Conservation (phyloP, 2,329 filamentous ascomycete genomes). For the Penicillium sp. region DNA sequence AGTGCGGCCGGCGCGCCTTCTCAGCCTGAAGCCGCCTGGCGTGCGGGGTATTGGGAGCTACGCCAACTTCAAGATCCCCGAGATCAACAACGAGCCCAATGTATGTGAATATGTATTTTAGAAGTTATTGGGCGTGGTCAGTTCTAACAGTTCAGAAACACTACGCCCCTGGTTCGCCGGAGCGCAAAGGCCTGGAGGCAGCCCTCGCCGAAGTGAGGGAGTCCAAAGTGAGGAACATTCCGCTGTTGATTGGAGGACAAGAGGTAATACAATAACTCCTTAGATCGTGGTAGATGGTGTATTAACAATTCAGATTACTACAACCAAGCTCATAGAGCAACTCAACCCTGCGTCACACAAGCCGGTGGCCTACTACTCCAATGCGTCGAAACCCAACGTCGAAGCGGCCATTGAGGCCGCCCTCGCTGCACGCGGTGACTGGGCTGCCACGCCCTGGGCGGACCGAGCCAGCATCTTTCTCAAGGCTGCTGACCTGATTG, state of each 20-base stretch:
- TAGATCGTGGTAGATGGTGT: too few relatives aligned
- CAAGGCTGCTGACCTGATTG: constrained; percentile 88
- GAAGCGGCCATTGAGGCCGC: constrained; percentile 76
- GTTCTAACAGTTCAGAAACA: constrained; percentile 60
- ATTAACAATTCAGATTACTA: constrained; percentile 32
- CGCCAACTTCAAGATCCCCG: constrained; percentile 82
- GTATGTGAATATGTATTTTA: constrained; percentile 55
- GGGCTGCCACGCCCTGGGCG: constrained; percentile 82
- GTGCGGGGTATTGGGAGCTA: constrained; percentile 52
- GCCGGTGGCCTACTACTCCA: constrained; percentile 77
- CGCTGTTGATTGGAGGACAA: constrained; percentile 78
- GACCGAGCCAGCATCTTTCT: constrained; percentile 92
- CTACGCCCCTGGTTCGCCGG: constrained; percentile 77
- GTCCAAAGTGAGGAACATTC: constrained; percentile 69
- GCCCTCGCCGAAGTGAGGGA: constrained; percentile 68
- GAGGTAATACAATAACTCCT: constrained; percentile 61
- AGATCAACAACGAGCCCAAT: constrained; percentile 90
- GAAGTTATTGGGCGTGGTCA: constrained; percentile 6
- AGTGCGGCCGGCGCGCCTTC: background rate
- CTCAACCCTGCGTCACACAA: constrained; percentile 79
- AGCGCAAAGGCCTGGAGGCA: constrained; percentile 70
- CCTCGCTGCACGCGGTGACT: constrained; percentile 76
- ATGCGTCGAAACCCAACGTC: constrained; percentile 73
- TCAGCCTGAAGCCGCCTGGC: constrained; percentile 7
- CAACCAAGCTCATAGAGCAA: constrained; percentile 52